phyloP scores from a whole-genome alignment of 2,329 filamentous ascomycete genomes.

The Ceratocystis variospora region DNA sequence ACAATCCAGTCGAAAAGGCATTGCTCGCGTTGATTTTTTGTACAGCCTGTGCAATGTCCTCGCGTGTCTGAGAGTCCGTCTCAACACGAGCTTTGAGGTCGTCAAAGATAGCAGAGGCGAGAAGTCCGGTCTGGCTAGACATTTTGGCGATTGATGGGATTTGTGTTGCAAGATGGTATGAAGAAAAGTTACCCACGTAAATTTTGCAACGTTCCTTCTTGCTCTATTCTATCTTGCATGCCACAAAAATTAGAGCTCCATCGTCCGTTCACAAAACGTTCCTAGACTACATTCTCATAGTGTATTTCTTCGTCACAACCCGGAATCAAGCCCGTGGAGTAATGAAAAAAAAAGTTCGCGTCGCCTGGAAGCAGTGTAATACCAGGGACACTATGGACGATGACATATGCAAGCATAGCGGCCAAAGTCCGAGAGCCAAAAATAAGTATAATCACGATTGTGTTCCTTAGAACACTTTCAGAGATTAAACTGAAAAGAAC shows the following conservation, averaged over 20 bases:
- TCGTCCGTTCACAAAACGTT: neutral
- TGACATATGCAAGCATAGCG: slow-evolving; percentile 20
- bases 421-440: slow-evolving; percentile 25
- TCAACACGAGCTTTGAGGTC: slow-evolving; percentile 13
- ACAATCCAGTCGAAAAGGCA: slow-evolving; percentile 12
- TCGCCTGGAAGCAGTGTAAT: slow-evolving; percentile 34
- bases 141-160: neutral
- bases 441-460: slow-evolving; percentile 75
- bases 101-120: slow-evolving; percentile 15
- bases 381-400: slow-evolving; percentile 27
- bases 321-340: slow-evolving; percentile 27
- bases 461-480: slow-evolving; percentile 65
- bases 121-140: slow-evolving; percentile 4
- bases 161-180: neutral
- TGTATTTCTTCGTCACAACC: slow-evolving; percentile 29
- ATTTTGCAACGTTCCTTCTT: no score
- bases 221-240: no score
- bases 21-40: slow-evolving; percentile 13
- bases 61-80: slow-evolving; percentile 7
- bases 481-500: slow-evolving; percentile 97
- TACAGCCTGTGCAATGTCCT: slow-evolving; percentile 13
- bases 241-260: neutral
- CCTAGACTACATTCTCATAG: neutral
- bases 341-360: slow-evolving; percentile 32
- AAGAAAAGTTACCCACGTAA: neutral